phyloP scores from a whole-genome alignment of 495 filamentous ascomycete species.

The Baudoinia panamericana region DNA sequence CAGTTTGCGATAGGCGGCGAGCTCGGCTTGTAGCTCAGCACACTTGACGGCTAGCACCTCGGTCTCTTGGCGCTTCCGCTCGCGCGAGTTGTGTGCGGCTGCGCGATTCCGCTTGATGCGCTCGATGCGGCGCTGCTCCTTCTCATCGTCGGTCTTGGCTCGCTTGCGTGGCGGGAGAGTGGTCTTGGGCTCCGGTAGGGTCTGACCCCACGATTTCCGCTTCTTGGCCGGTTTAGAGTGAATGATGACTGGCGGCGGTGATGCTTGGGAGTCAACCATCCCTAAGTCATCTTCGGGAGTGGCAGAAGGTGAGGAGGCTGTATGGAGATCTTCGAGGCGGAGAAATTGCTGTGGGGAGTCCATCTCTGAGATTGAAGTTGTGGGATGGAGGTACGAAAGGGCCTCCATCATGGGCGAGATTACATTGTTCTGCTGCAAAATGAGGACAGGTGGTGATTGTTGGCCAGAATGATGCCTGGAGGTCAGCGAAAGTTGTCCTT shows the following conservation, averaged over 20 bases:
- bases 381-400: too few relatives aligned
- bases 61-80: slow-evolving; percentile 88
- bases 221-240: slow-evolving; percentile 51
- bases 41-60: slow-evolving; percentile 66
- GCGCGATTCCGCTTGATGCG: slow-evolving; percentile 91
- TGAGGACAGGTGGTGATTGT: too few relatives aligned
- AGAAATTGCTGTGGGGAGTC: slow-evolving; percentile 12
- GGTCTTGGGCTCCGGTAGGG: slow-evolving; percentile 91
- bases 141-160: slow-evolving; percentile 93
- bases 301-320: slow-evolving; percentile 3
- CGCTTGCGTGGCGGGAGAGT: slow-evolving; percentile 94
- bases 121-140: slow-evolving; percentile 95
- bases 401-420: too few relatives aligned
- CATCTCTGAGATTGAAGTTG: slow-evolving; percentile 14
- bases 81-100: slow-evolving; percentile 88
- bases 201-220: slow-evolving; percentile 97
- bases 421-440: too few relatives aligned
- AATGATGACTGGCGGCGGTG: slow-evolving; percentile 11
- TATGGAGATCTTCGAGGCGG: slow-evolving; percentile 17
- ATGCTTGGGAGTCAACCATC: neutral
- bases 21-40: slow-evolving; percentile 34
- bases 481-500: too few relatives aligned
- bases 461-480: too few relatives aligned
- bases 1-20: slow-evolving; percentile 37
- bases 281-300: neutral